phyloP scores from a whole-genome alignment of 306 rosid genomes.

The Trichosanthes cucumerina region DNA sequence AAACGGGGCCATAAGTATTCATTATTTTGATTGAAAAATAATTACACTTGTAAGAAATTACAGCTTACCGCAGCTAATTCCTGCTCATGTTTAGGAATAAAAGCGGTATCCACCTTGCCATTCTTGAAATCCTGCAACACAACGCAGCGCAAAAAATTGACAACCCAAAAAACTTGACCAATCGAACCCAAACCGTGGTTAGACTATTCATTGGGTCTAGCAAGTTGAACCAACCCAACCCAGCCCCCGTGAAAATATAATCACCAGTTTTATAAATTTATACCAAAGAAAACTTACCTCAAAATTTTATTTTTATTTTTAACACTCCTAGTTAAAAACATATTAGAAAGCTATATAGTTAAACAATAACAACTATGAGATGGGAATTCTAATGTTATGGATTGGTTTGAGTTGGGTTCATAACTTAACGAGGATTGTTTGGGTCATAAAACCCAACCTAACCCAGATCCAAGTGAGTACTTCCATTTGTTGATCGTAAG shows the following conservation, averaged over 20 bases:
- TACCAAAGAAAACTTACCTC: too few species aligned
- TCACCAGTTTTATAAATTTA: background rate
- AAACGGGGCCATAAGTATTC: too few species aligned
- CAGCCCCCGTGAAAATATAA: background rate
- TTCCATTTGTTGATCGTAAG: background rate
- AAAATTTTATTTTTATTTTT: background rate
- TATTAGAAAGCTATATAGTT: background rate
- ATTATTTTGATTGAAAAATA: background rate
- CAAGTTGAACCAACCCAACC: background rate
- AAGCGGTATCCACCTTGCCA: slow-evolving; percentile 92
- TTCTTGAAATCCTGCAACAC: slow-evolving; percentile 64
- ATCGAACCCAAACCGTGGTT: background rate
- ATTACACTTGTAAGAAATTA: background rate
- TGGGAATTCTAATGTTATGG: background rate
- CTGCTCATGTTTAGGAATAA: slow-evolving; percentile 87
- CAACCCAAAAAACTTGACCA: background rate
- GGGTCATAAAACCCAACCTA: background rate
- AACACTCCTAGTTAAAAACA: background rate
- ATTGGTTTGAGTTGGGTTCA: background rate
- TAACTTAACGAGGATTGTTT: background rate
- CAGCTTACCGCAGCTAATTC: slow-evolving; percentile 62
- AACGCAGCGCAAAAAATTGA: background rate
- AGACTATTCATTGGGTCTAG: background rate
- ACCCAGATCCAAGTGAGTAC: background rate
- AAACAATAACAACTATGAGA: background rate